phyloP scores from a whole-genome alignment of 2,329 filamentous ascomycete genomes.

The Emydomyces testavorans region DNA sequence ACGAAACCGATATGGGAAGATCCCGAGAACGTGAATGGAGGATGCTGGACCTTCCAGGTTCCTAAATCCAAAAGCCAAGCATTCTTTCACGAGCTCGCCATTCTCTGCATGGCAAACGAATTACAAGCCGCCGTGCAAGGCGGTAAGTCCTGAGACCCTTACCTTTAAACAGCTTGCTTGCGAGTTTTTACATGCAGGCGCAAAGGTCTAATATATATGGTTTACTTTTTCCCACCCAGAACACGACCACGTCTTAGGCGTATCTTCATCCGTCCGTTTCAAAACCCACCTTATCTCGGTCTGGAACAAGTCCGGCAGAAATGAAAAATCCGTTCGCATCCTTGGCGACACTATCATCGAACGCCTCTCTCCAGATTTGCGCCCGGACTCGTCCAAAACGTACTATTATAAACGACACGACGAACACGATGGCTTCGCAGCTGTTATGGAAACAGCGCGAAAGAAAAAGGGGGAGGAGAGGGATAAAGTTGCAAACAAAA shows the following conservation, averaged over 20 bases:
- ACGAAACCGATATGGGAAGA: conserved; percentile 76
- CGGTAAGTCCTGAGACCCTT: conserved; percentile 64
- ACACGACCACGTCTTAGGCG: conserved; percentile 75
- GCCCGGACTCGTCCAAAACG: conserved; percentile 49
- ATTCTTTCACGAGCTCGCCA: conserved; percentile 30
- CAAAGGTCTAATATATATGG: no score
- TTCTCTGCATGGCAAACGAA: conserved; percentile 30
- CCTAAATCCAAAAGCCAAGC: conserved; percentile 57
- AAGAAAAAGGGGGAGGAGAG: conserved; percentile 1
- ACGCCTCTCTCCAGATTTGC: conserved; percentile 60
- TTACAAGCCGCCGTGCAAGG: conserved; percentile 59
- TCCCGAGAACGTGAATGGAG: conserved; percentile 70
- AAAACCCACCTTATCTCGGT: conserved; percentile 79
- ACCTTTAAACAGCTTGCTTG: no score
- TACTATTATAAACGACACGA: conserved; percentile 76
- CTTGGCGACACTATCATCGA: conserved; percentile 62
- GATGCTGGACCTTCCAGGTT: conserved; percentile 86
- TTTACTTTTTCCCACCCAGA: conserved; percentile 40
- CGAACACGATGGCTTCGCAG: conserved; percentile 73
- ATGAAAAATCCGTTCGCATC: conserved; percentile 64
- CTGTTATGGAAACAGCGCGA: conserved; percentile 18
- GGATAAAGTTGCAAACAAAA: not conserved
- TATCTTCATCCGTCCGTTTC: conserved; percentile 78
- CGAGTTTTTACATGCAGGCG: no score
- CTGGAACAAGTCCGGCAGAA: conserved; percentile 82